phyloP scores from a whole-genome alignment of 1,284 basidiomycete species.

The Leccinum griseonigrum region DNA sequence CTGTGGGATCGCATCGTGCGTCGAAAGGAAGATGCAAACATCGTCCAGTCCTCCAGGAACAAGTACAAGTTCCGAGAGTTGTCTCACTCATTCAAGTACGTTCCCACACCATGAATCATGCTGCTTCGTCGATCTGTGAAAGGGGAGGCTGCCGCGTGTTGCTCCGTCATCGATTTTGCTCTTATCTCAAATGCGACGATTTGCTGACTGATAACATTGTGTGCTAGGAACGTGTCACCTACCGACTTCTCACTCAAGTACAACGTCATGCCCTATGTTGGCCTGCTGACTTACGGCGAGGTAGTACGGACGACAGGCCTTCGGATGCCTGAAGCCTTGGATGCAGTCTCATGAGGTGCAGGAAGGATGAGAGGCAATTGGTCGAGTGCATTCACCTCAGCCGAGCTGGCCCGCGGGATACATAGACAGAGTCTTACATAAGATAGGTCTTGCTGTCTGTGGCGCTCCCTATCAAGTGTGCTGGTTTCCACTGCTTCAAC shows the following conservation, averaged over 20 bases:
- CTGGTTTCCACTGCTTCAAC: constrained; percentile 1
- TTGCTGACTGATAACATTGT: constrained; percentile 19
- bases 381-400: constrained; percentile 16
- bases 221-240: constrained; percentile 55
- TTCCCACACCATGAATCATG: constrained; percentile 20
- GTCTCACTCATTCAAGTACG: constrained; percentile 76
- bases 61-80: constrained; percentile 85
- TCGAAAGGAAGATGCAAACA: constrained; percentile 69
- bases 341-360: constrained; percentile 30
- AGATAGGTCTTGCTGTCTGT: constrained; percentile 12
- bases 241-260: constrained; percentile 80
- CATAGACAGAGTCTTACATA: constrained; percentile 18
- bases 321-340: constrained; percentile 45
- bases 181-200: constrained; percentile 17
- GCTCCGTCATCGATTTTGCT: constrained; percentile 13
- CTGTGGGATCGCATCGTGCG: constrained; percentile 91
- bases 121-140: constrained; percentile 10
- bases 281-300: constrained; percentile 73
- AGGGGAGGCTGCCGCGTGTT: constrained; percentile 21
- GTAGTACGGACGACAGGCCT: constrained; percentile 63
- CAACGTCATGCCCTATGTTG: constrained; percentile 90
- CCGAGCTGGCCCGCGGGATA: constrained; percentile 18
- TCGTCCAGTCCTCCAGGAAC: constrained; percentile 57
- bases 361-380: background rate
- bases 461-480: constrained; percentile 16